Base-by-base conservation (phyloP, 768 basidiomycete genomes). In the Suillus sp. region DNA sequence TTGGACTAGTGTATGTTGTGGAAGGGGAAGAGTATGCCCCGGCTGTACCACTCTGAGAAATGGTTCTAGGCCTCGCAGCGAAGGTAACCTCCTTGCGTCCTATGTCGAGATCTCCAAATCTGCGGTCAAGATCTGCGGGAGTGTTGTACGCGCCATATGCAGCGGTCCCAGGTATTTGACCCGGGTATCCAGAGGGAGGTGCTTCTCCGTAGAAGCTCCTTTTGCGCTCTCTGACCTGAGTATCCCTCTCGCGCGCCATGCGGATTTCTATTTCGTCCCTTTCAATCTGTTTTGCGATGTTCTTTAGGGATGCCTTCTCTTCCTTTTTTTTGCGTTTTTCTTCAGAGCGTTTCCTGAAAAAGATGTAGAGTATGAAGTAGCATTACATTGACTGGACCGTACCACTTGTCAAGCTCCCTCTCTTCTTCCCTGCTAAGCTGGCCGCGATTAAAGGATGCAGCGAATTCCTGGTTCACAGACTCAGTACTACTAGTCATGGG, bases 241-340 rank as follows among this genome's bases (percentile, higher is more conserved):
- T 77, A 69, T 89, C 87, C 47, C 80, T 78, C 65, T 87, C 88
- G 51, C 87, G 85, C 30, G 83, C 86, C 34, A 79, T 76, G 56
- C 82, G 82, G 34, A 85, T 75, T n/a, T 87, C 85, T 43, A 79
- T 77, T 32, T 88, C 86, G 59, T 81, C 75, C 22, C 72, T 77
- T 32, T 81, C 80, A 45, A 75, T 80, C 38, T 71, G 72, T 60
- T 74, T 77, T 58, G 71, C 72, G 59, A 78, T 70, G 30, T 79
- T 77, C 69, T 72, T 81, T 27, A 76, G 71, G 8, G 77, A 77
- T 18, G 74, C 74, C 58, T 77, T 80, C 63, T 79, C 79, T 66
- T 87, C 86, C 63, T 83, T 80, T 63, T 83, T 83, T 57, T 84
- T 86, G 38, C 83, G 82, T 63, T 76, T 75, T 18, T 84, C 81